Evolutionary conservation across 2,329 filamentous ascomycete species (phyloP), one percentile per base, ranked within the genome.

Genomic region (Helminthosporium solani): DNA sequence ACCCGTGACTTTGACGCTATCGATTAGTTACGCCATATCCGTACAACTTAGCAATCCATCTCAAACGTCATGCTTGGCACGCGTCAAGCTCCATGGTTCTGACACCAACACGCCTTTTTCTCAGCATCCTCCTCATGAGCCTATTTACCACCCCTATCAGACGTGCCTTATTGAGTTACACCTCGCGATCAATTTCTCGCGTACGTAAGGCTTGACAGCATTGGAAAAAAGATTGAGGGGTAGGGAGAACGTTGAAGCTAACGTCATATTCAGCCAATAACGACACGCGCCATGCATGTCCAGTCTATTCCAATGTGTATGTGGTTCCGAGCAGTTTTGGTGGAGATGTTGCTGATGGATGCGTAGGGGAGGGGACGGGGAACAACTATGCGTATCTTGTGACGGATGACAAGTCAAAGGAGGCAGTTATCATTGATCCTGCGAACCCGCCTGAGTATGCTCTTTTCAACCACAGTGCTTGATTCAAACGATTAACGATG

Each of bases 251-350:
- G 25, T 23, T n/a, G 20, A 25, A 40, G 44, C 60, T 68, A 55
- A 69, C 40, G 42, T 47, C 33, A 39, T 50, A 18, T 18, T 46
- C 42, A 70, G 67, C 57, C 60, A 50, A 40, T 54, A 34, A 46
- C 52, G 23, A 44, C 60, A 53, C 78, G 79, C 73, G 74, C 74
- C 57, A 94, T 94, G 88, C 87, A 92, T 81, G 86, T 92, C 74
- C 82, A 88, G 73, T 87, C 87, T 58, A 92, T 94, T 73, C 87
- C 88, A 46, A 92, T 94, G 87, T 92, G 88, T 90, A 81, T 76
- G 50, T 62, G 56, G 48, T 61, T 55, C 53, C 36, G 43, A 42
- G 53, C 58, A 46, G 40, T 30, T 33, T 34, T 3, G 19, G 2
- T 9, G 11, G 15, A n/a, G 12, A 6, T 19, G 33, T 4, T 28